Evolutionary conservation across 139 green algal species (phyloP), one percentile per base, ranked within the genome.

Genomic region (Coelastrella sp.): DNA sequence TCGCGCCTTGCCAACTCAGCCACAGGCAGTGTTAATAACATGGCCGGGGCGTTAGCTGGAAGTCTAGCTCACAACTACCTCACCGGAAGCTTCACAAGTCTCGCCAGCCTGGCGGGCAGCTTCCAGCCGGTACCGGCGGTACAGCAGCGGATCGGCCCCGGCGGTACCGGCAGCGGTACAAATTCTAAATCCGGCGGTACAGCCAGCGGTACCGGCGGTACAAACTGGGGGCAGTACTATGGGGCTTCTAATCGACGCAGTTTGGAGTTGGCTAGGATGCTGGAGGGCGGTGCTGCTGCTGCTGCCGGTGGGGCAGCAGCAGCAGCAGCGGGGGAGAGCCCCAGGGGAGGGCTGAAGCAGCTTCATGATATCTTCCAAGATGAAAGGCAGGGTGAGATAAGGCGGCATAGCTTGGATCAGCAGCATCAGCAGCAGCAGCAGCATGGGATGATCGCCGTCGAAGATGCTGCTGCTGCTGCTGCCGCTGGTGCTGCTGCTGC

Each of bases 351-450:
- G 14, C 23, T 87, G 47, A 87, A 61, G 64, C 32, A 65, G 5
- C 4, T 87, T 19, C 82, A 78, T 20, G 82, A 78, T 23, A 73
- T 87, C 5, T 54, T 87, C 64, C 11, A 32, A 11, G 82, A 87
- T 61, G 82, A 87, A 32, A 64, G 64, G 19, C 59, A 60, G 22
- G 80, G 75, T 10, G 14, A 78, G 56, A 32, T 47, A 2, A 64
- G 82, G 32, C 23, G 82, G 8, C 32, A 6, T 6, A 87, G 82
- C 64, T 58, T 65, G 20, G 82, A 87, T 13, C 64, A 66, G 54
- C 82, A 87, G 65, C 82, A 87, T 13, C 64, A 66, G 54, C 82
- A 87, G 65, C 82, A 87, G 81, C 81, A 87, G 65, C 82, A 78
- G 82, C 64, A 64, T 60, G 80, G n/a, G 3, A 77, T 71, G 3